Base-by-base conservation (phyloP, 2,329 filamentous ascomycete genomes). In the Stachybotrys chlorohalonatus region DNA sequence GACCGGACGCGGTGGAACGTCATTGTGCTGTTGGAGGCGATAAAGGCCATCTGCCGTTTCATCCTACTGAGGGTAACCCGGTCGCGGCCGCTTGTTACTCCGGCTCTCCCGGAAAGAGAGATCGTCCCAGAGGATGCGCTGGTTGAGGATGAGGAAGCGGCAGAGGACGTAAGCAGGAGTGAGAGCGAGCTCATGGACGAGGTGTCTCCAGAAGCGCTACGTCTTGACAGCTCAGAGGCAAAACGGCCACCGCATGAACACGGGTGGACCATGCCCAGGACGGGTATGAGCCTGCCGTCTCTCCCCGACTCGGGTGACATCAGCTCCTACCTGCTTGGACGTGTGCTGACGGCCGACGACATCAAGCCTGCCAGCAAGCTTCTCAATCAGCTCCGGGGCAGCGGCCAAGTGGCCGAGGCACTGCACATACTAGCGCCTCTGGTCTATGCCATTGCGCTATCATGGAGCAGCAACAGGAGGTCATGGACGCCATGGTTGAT, bases 191-290 rank as follows among this genome's bases (percentile, higher is more conserved):
- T 74, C 47, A 70, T 75, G 62, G 73, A 75, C 36, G 73, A 74
- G 55, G 65, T 73, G 59, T 64, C 63, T 51, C 60, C 61, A 16
- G 70, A 73, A 30, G 58, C 63, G 31, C 68, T 56, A 30, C 51
- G 47, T 30, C 15, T 32, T 17, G 54, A 51, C 47, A 57, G 56
- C 31, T 56, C 58, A 49, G 57, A 60, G 51, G 55, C 61, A 53
- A 54, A 54, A 48, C 66, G 63, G 59, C 61, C 68, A 17, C 64
- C 74, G 6, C 73, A 80, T 57, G 74, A 77, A 54, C 79, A 76
- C 59, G 85, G 84, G 60, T 97, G 93, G 89, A 82, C 81, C 13
- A 97, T 99, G 93, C 93, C 93, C n/a, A 81, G 94, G 56, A 99
- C 94, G 0, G 90, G 91, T 42, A 80, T 95, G 62, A 88, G 84